Conservation (phyloP, 768 basidiomycete genomes). For the Tubosaeta brunneosetosa region DNA sequence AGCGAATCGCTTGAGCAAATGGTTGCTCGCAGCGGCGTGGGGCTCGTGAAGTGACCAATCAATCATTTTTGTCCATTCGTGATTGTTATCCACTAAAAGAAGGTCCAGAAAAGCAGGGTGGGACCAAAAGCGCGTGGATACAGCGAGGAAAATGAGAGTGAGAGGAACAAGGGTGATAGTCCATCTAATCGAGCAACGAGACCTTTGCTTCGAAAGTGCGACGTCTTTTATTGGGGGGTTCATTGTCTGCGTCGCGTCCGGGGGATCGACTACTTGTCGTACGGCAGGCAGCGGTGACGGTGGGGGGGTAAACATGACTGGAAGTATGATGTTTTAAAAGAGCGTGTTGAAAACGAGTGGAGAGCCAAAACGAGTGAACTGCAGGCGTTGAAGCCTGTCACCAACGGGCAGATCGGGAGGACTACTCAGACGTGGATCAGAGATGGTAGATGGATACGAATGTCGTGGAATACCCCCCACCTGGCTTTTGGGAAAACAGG, state of each 20-base stretch:
- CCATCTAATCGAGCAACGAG: conserved; percentile 38
- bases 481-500: conserved; percentile 6
- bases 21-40: conserved; percentile 24
- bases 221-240: neutral
- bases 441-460: neutral
- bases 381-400: conserved; percentile 12
- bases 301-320: conserved; percentile 39
- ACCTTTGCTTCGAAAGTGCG: conserved; percentile 33
- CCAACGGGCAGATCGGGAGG: neutral
- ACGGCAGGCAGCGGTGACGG: conserved; percentile 36
- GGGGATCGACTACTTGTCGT: conserved; percentile 6
- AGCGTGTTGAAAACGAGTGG: conserved; percentile 29
- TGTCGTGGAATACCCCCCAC: conserved; percentile 1
- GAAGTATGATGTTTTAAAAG: conserved; percentile 14
- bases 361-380: conserved; percentile 9
- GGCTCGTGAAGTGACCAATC: conserved; percentile 43
- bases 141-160: conserved; percentile 49
- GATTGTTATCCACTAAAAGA: conserved; percentile 25
- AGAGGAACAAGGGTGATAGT: conserved; percentile 55
- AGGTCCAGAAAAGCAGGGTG: conserved; percentile 46
- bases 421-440: conserved; percentile 7
- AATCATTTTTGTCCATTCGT: conserved; percentile 26
- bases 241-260: conserved; percentile 2
- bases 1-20: conserved; percentile 9
- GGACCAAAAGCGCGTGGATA: conserved; percentile 46